Conservation (phyloP, 441 rosid species). For the Gossypium gossypioides region DNA sequence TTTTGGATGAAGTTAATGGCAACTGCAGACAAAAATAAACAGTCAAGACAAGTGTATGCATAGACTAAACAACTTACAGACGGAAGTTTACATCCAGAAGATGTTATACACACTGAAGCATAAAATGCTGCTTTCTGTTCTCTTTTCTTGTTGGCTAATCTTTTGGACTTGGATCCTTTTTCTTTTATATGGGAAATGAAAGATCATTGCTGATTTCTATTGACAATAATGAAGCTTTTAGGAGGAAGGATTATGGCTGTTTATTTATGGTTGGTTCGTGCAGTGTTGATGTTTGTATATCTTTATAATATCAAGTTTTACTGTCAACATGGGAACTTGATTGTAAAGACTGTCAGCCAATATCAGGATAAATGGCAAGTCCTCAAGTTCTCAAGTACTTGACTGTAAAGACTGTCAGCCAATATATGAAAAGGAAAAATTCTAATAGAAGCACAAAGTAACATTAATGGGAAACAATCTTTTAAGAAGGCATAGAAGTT, state of each 20-base stretch:
- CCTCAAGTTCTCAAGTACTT: not conserved
- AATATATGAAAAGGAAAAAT: not conserved
- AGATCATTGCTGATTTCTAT: not conserved
- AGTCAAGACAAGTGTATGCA: constrained; percentile 1
- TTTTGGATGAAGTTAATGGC: not conserved
- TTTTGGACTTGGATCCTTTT: not conserved
- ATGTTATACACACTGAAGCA: not conserved
- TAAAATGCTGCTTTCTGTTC: not conserved
- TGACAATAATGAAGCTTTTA: no score
- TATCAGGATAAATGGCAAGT: not conserved
- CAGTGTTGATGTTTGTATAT: not conserved
- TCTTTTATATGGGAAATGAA: not conserved
- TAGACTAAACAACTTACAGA: not conserved
- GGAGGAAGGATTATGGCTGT: no score
- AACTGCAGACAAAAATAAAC: not conserved
- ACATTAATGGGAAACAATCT: not conserved
- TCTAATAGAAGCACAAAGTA: not conserved
- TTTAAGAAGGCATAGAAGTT: not conserved
- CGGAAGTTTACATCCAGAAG: not conserved
- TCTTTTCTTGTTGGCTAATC: not conserved
- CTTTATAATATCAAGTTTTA: no score
- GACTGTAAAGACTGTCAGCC: not conserved
- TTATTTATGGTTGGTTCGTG: no score
- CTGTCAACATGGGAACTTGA: not conserved
- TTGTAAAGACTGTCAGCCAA: not conserved